These are phyloP conservation scores for Cercospora zeae-maydis DNA, from an alignment of 2,329 filamentous ascomycete species.

Conservation along the genomic window DNA sequence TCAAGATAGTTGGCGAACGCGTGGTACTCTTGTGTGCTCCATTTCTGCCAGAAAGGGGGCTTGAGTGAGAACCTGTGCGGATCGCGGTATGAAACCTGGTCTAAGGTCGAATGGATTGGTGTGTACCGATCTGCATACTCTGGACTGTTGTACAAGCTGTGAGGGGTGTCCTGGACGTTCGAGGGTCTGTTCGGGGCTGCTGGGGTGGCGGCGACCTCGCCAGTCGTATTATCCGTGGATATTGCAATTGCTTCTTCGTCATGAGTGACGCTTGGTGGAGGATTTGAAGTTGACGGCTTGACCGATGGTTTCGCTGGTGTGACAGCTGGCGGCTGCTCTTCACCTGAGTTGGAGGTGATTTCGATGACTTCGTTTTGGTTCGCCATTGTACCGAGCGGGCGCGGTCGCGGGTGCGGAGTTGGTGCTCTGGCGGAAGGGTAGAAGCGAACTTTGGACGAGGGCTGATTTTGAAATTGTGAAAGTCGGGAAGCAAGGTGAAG, in stretches of 20 bases:
- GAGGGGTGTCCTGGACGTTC: neutral
- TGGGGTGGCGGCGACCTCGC: neutral
- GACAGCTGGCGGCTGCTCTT: neutral
- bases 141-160: conserved; percentile 5
- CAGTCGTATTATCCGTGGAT: no score
- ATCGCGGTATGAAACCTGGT: conserved; percentile 14
- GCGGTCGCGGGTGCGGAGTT: neutral
- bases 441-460: neutral
- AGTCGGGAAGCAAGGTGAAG: neutral
- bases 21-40: conserved; percentile 17
- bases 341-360: neutral
- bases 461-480: neutral
- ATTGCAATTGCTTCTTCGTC: neutral
- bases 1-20: conserved; percentile 16
- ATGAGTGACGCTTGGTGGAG: neutral
- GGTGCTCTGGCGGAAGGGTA: neutral
- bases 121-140: conserved; percentile 11
- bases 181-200: neutral
- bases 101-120: conserved; percentile 5
- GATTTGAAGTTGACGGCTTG: neutral
- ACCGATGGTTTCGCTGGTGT: neutral
- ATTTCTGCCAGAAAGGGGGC: conserved; percentile 26
- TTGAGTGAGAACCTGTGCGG: conserved; percentile 24
- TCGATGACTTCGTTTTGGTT: neutral
- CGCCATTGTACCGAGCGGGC: neutral